Conservation (phyloP, 2,329 filamentous ascomycete genomes). For the Alternaria postmessia region DNA sequence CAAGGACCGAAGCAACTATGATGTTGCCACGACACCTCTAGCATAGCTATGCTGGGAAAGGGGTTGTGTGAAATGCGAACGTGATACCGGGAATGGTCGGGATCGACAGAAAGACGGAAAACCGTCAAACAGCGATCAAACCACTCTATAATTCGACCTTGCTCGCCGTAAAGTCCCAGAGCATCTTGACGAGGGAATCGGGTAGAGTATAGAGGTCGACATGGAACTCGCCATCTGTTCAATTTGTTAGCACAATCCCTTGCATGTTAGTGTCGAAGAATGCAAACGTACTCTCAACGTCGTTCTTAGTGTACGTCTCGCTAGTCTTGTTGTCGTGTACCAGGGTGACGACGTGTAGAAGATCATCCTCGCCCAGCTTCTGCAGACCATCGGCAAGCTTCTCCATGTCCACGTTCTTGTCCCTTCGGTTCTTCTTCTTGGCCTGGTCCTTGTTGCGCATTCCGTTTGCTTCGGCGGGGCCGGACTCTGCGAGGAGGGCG, state of each 20-base stretch:
- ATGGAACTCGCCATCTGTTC: conserved; percentile 89
- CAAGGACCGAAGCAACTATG: neutral
- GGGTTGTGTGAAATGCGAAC: neutral
- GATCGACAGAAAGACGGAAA: neutral
- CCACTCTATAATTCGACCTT: conserved; percentile 44
- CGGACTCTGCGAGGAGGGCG: conserved; percentile 80
- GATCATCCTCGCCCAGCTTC: conserved; percentile 89
- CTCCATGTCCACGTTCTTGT: conserved; percentile 84
- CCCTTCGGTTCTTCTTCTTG: conserved; percentile 79
- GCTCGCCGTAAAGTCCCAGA: conserved; percentile 81
- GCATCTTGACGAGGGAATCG: conserved; percentile 85
- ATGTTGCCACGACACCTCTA: neutral
- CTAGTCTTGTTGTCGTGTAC: conserved; percentile 96
- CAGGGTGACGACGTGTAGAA: conserved; percentile 95
- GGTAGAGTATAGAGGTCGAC: conserved; percentile 98
- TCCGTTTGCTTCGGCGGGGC: conserved; percentile 73
- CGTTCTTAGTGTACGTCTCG: conserved; percentile 96
- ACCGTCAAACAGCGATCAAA: neutral
- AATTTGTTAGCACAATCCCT: conserved; percentile 28
- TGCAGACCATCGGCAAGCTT: conserved; percentile 93
- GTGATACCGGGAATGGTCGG: neutral
- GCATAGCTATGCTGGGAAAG: neutral
- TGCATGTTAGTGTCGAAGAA: neutral
- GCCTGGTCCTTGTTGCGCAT: conserved; percentile 70
- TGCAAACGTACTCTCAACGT: conserved; percentile 80